Base-by-base conservation (phyloP, 257 asterid genomes). In the Solanum stenotomum region DNA sequence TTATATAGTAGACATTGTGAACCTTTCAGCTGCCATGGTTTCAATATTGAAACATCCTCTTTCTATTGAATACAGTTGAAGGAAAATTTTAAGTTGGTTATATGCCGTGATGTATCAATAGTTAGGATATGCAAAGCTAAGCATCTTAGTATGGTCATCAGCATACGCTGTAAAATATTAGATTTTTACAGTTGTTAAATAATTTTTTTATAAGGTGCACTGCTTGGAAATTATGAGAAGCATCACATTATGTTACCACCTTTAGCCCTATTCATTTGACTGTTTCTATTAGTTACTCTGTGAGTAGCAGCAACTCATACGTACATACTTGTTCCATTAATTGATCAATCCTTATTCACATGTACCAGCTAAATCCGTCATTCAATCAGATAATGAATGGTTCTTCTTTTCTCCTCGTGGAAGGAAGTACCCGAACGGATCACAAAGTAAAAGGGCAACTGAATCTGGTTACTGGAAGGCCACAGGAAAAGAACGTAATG, bases 381-480 rank as follows among this genome's bases (percentile, higher is more conserved):
- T 97, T 77, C 93, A 87, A 78, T 97, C 99, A 3, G 98, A 95
- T 46, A 92, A 88, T 22, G 99, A 97, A 81, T 97, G 99, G 99
- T 97, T 96, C 87, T 97, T 95, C 93, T 96, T 96, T 71, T 90
- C 97, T 27, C 94, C 96, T 20, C 98, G 98, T 3, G 98, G 98
- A 83, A 95, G 93, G 87, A 97, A 97, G 94, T 97, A 95, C n/a
- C 99, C 96, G 1, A 96, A 94, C 12, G 99, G 99, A 46, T 92
- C 98, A 9, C 99, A 96, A 59, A 96, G 98, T 89, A 95, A 92
- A 88, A 89, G 99, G 91, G 98, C 98, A 18, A 97, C 99, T 0
- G 91, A 87, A 22, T 88, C 83, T 86, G 99, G 99, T 87, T 95
- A 96, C 90, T 97, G 99, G 99, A 97, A 97, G 91, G 99, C 99